phyloP scores from a whole-genome alignment of 805 yeast species.

The Suhomyces sp. region DNA sequence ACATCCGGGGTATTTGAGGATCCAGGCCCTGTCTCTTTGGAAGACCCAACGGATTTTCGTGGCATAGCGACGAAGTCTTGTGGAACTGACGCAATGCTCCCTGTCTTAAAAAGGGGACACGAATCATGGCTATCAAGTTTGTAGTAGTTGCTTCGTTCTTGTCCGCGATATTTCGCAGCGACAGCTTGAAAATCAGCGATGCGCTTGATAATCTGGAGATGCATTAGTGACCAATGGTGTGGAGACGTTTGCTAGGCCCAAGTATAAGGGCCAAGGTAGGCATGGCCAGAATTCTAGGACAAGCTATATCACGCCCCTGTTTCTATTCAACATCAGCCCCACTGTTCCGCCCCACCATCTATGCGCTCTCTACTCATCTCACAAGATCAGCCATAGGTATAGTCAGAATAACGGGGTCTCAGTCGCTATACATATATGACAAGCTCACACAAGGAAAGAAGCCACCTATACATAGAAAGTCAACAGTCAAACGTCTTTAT shows the following conservation, averaged over 20 bases:
- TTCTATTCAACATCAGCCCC: not conserved
- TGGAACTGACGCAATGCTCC: constrained; percentile 1
- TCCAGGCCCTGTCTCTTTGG: constrained; percentile 19
- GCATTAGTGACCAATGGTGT: not conserved
- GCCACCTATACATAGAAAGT: constrained; percentile 48
- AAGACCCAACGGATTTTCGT: constrained; percentile 43
- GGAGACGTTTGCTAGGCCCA: not conserved
- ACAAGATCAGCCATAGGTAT: constrained; percentile 86
- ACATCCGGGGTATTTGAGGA: constrained; percentile 38
- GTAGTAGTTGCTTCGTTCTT: not conserved
- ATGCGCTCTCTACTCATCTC: constrained; percentile 83
- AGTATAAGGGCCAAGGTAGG: not conserved
- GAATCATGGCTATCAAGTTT: not conserved
- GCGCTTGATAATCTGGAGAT: not conserved
- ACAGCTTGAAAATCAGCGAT: not conserved
- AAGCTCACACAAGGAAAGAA: constrained; percentile 40
- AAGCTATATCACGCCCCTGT: not conserved
- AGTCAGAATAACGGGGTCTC: constrained; percentile 76
- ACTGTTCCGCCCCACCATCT: constrained; percentile 62
- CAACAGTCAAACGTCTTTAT: constrained; percentile 59
- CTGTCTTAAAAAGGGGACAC: not conserved
- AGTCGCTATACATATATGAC: constrained; percentile 44
- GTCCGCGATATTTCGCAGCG: not conserved
- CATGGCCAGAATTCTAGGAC: not conserved
- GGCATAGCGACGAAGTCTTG: constrained; percentile 9